Percentiles rank a stretch among this genome's conserved stretches.
These are phyloP conservation scores for Malus domestica DNA, from an alignment of 306 rosid genomes.

Conservation along the genomic window DNA sequence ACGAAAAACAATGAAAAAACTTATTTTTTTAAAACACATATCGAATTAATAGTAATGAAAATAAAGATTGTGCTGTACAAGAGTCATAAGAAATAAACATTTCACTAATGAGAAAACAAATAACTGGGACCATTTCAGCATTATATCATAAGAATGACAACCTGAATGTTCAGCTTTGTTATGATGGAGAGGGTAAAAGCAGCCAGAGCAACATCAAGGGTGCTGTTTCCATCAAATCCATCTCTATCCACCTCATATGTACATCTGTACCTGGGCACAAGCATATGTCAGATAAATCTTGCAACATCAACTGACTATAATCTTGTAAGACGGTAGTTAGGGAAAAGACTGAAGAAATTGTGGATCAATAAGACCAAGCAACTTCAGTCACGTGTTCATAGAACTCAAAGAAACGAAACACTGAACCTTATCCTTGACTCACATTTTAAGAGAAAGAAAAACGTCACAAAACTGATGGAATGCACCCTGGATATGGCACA, in stretches of 20 bases:
- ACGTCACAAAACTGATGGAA: conserved; percentile 55
- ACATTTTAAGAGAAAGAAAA: conserved; percentile 54
- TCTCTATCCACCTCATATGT: conserved; percentile 31
- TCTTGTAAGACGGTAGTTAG: background rate
- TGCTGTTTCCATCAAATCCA: conserved; percentile 39
- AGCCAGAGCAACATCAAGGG: conserved; percentile 46
- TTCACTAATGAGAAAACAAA: background rate
- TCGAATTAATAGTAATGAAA: too few species aligned
- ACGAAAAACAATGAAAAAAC: too few species aligned
- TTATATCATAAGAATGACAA: conserved; percentile 21
- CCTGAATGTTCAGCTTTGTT: conserved; percentile 57
- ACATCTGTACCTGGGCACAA: conserved; percentile 32
- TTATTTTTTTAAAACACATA: too few species aligned
- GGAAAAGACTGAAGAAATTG: background rate
- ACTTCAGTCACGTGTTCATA: background rate
- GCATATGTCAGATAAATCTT: conserved; percentile 15
- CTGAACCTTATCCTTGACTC: conserved; percentile 10
- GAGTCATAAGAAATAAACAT: conserved; percentile 1
- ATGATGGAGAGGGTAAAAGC: conserved; percentile 59
- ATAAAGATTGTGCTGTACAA: background rate
- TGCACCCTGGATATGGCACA: conserved; percentile 44
- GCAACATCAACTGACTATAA: background rate
- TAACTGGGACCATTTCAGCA: conserved; percentile 2
- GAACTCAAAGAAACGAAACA: background rate
- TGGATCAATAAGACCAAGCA: conserved; percentile 6